A percentile compares a stretch with the other conserved stretches of the same genome.
These are phyloP conservation scores for Perkinsus chesapeaki DNA, from an alignment of 169 alveolate species.

Conservation along the genomic window DNA sequence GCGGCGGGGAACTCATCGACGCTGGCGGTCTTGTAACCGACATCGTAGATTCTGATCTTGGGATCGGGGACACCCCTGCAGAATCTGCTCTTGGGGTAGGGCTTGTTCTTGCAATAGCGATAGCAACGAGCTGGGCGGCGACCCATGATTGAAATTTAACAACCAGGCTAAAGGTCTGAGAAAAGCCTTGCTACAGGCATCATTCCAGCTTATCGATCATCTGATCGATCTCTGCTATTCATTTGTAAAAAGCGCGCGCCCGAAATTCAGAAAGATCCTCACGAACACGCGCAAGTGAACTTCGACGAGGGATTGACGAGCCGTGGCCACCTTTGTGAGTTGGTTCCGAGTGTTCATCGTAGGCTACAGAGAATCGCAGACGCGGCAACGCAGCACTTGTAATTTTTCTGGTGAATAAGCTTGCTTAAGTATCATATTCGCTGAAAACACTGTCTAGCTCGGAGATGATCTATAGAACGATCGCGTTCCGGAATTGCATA, in stretches of 20 bases:
- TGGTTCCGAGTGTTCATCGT: too few species aligned
- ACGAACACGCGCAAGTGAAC: not conserved
- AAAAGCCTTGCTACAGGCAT: not conserved
- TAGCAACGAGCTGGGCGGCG: constrained; percentile 99
- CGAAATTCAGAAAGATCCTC: not conserved
- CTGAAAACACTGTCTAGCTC: not conserved
- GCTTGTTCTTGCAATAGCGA: constrained; percentile 96
- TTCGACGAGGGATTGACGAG: too few species aligned
- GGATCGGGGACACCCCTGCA: constrained; percentile 99
- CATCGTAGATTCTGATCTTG: constrained; percentile 94
- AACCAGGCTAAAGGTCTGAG: not conserved
- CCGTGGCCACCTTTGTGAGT: not conserved
- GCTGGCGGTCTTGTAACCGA: constrained; percentile 94
- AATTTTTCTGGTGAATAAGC: too few species aligned
- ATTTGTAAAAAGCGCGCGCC: not conserved
- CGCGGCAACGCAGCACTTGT: too few species aligned
- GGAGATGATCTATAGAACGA: not conserved
- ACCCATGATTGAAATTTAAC: constrained; percentile 84
- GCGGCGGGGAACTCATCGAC: constrained; percentile 94
- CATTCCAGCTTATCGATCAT: not conserved
- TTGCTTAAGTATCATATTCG: too few species aligned
- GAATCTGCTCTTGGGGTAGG: constrained; percentile 98
- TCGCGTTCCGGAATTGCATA: not conserved
- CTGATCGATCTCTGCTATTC: not conserved
- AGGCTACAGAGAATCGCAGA: not conserved